Evolutionary conservation across 23 red algal species (phyloP).

Genomic region (Gracilaria vermiculophylla): DNA sequence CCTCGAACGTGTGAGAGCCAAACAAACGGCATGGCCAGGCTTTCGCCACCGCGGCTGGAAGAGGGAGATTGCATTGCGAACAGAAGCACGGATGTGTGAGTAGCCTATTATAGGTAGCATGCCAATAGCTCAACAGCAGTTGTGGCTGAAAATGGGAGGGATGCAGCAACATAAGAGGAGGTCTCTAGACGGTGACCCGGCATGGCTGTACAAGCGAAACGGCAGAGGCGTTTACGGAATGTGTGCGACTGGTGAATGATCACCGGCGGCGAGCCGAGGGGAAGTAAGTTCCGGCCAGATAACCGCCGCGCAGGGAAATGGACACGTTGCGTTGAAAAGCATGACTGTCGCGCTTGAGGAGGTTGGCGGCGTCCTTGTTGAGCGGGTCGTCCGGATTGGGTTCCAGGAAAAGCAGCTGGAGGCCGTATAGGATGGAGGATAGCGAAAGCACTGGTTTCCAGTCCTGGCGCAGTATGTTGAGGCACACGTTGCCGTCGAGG

Average conservation of each 20-base stretch:
- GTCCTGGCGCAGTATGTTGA: slow-evolving; percentile 93
- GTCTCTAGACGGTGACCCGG: neutral
- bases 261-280: slow-evolving; percentile 45
- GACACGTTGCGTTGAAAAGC: slow-evolving; percentile 67
- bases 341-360: slow-evolving; percentile 56
- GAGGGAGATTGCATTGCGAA: neutral
- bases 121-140: neutral
- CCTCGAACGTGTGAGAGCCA: neutral
- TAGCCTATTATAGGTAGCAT: neutral
- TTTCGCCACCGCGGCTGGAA: neutral
- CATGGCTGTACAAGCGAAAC: neutral
- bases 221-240: neutral
- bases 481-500: slow-evolving; percentile 89
- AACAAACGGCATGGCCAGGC: neutral
- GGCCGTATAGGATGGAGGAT: slow-evolving; percentile 83
- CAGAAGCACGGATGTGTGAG: neutral
- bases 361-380: slow-evolving; percentile 82
- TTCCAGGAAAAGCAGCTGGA: slow-evolving; percentile 89
- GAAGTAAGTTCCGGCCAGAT: slow-evolving; percentile 58
- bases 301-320: slow-evolving; percentile 60
- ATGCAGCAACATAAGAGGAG: neutral
- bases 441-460: slow-evolving; percentile 94
- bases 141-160: too few species aligned
- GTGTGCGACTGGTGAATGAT: neutral
- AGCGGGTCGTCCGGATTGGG: slow-evolving; percentile 92